These are phyloP conservation scores for Apiospora kogelbergensis DNA, from an alignment of 2,329 filamentous ascomycete species.

Conservation along the genomic window DNA sequence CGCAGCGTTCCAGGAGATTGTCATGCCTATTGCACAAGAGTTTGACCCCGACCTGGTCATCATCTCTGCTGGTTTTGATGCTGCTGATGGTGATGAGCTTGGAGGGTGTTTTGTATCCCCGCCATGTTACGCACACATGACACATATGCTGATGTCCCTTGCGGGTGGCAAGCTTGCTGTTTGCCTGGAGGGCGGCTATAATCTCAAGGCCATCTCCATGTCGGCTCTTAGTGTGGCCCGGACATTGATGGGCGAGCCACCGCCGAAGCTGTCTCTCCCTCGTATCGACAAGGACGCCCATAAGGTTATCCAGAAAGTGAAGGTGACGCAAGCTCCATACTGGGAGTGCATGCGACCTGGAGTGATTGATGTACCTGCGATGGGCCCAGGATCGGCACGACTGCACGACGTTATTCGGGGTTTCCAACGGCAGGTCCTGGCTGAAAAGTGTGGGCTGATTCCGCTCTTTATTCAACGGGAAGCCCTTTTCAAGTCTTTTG, in stretches of 20 bases:
- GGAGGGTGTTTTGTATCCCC: constrained; percentile 93
- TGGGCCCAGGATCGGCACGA: constrained; percentile 57
- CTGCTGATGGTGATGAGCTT: constrained; percentile 87
- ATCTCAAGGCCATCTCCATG: constrained; percentile 86
- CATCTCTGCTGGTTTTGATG: constrained; percentile 94
- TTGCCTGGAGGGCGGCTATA: constrained; percentile 94
- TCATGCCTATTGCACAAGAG: constrained; percentile 94
- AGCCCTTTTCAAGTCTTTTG: constrained; percentile 71
- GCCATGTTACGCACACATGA: constrained; percentile 95
- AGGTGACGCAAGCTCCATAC: constrained; percentile 64
- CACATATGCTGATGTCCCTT: constrained; percentile 96
- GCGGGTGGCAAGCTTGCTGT: constrained; percentile 88
- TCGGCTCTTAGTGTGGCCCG: constrained; percentile 89
- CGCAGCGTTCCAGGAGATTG: constrained; percentile 90
- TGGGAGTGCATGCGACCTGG: constrained; percentile 87
- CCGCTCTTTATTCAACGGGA: constrained; percentile 78
- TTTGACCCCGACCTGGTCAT: constrained; percentile 95
- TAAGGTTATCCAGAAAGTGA: constrained; percentile 57
- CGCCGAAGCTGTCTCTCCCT: constrained; percentile 59
- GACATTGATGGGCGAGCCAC: constrained; percentile 94
- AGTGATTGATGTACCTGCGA: constrained; percentile 52
- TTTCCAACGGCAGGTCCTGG: constrained; percentile 72
- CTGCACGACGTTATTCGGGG: constrained; percentile 79
- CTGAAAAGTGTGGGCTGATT: constrained; percentile 73
- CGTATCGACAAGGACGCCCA: constrained; percentile 59